These are phyloP conservation scores for Globisporangium ultimum DNA, from an alignment of 352 stramenopile genomes.

Conservation along the genomic window DNA sequence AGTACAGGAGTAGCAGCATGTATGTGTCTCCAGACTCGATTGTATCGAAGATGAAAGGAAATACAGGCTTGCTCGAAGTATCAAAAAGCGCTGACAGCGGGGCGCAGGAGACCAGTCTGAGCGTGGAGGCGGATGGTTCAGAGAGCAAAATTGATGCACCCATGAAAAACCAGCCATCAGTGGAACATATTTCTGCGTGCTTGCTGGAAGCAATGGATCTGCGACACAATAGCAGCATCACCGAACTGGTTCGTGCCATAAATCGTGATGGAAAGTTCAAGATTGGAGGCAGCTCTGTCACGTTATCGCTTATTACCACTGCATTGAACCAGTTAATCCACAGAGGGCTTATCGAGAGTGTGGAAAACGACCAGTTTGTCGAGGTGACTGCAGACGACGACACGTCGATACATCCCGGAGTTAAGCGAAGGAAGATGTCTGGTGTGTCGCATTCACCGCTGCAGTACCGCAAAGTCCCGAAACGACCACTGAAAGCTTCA, in stretches of 20 bases:
- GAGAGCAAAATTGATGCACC: background rate
- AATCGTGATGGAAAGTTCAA: constrained; percentile 15
- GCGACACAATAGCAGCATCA: constrained; percentile 46
- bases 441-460: constrained; percentile 5
- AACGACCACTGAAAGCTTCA: constrained; percentile 61
- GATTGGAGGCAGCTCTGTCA: constrained; percentile 14
- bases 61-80: background rate
- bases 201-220: constrained; percentile 63
- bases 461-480: constrained; percentile 66
- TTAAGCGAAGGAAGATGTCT: constrained; percentile 23
- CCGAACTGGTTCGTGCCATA: constrained; percentile 53
- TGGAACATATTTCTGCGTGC: constrained; percentile 45
- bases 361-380: constrained; percentile 13
- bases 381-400: constrained; percentile 6
- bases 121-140: background rate
- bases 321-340: constrained; percentile 54
- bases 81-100: constrained; percentile 13
- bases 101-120: constrained; percentile 17
- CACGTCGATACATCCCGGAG: constrained; percentile 7
- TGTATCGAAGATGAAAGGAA: constrained; percentile 8
- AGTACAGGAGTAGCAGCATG: constrained; percentile 82
- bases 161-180: constrained; percentile 10
- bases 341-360: constrained; percentile 46
- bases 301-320: constrained; percentile 50
- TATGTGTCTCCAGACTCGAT: constrained; percentile 58